Base-by-base conservation (phyloP, 202 grass and related monocot genomes). In the Schoenoplectus tabernaemontani region DNA sequence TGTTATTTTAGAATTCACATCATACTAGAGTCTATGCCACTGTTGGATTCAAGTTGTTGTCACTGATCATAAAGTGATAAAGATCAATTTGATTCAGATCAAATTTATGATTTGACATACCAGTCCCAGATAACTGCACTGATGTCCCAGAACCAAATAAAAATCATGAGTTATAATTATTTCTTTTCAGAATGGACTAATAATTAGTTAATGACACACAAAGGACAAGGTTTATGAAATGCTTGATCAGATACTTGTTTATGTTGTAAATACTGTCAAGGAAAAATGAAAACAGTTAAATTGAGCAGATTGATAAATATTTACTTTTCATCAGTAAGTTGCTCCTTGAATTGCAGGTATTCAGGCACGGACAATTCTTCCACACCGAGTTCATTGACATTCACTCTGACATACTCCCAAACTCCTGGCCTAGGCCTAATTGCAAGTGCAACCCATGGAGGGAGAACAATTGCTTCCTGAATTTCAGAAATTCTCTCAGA, bases 311-410 rank as follows among this genome's bases (percentile, higher is more conserved):
- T 47, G 57, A 59, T 41, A 22, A 62, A 61, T n/a, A 83, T 79
- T 82, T 89, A 94, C 96, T 87, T 89, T 83, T 58, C 92, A 78
- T 95, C 86, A 17, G 85, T 86, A 85, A 95, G 92, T 60, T 99
- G 86, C 82, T 99, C 96, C 90, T 99, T 99, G 88, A 99, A 99
- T 62, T 95, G 96, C 85, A 99, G 82, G 85, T 99, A 99, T 66
- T 99, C 96, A 4, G 96, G 86, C 44, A 99, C 96, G 19, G 69
- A 92, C 60, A 99, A 48, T 81, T 92, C 89, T 81, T 99, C 96
- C 11, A 92, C 96, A 28, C 86, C 91, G 7, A 99, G 92, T 88
- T 99, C 96, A 0, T 83, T 99, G 28, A 99, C 90, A 1, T 99
- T 99, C 57, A 99, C 86, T 82, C 96, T 88, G 26, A 99, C 88